Base-by-base conservation (phyloP, 208 protist genomes). In the Leishmania guyanensis region DNA sequence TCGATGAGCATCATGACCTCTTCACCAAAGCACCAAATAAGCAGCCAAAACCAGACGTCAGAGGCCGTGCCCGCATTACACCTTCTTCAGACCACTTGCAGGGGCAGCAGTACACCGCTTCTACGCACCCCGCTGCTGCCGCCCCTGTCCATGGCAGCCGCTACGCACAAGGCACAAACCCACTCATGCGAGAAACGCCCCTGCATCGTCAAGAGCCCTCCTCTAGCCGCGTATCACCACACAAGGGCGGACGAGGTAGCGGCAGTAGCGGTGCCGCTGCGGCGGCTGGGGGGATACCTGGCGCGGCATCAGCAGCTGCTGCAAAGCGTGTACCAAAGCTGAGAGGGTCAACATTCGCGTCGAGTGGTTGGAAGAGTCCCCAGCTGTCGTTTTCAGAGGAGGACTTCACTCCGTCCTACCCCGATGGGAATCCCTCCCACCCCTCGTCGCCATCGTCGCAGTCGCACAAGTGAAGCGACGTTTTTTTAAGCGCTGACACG, bases 311-410 rank as follows among this genome's bases (percentile, higher is more conserved):
- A 6, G 51, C 50, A 68, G 43, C 56, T 12, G n/a, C 80, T 1
- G 29, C 60, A 3, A 79, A 68, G 71, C 53, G 72, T 66, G 68
- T 56, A 58, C 75, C 80, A 65, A 74, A 72, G 33, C 78, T 56
- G 46, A 93, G 89, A 77, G 93, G 84, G 51, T 85, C 79, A 14
- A 78, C 85, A 20, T 95, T 96, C 81, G 93, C 90, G 26, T 88
- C 91, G 9, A 80, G 86, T 64, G 88, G 89, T 16, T 96, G 92
- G 92, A 94, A 92, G 60, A 79, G 82, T 20, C 16, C 86, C n/a
- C 84, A 89, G 43, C 75, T 86, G 6, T 84, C 84, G 39, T 96
- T 94, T 78, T 51, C 80, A 9, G 92, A 96, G 75, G 82, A 85
- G n/a, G 92, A 96, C 70, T 93, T 96, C 65, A 87, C 90, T 50